These are phyloP conservation scores for Adansonia grandidieri DNA, from an alignment of 441 rosid species.

Conservation along the genomic window DNA sequence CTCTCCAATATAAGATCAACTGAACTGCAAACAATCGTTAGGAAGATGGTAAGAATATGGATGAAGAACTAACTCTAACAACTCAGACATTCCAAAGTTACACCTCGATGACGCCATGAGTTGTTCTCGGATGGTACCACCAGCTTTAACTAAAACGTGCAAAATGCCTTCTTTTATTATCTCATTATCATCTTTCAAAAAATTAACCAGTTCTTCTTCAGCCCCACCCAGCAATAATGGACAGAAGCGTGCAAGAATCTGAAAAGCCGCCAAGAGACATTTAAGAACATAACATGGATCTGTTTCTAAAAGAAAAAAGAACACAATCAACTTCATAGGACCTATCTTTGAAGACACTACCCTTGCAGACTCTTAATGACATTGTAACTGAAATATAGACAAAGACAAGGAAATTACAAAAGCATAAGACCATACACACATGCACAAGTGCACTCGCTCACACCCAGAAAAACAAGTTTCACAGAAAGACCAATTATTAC, in stretches of 20 bases:
- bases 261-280: slow-evolving; percentile 35
- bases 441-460: background rate
- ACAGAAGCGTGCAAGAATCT: slow-evolving; percentile 90
- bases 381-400: background rate
- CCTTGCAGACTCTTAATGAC: background rate
- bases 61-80: slow-evolving; percentile 27
- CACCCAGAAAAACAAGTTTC: slow-evolving; percentile 19
- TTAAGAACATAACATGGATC: slow-evolving; percentile 28
- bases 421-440: slow-evolving; percentile 4
- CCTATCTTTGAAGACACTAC: background rate
- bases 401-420: background rate
- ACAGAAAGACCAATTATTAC: slow-evolving; percentile 50
- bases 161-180: slow-evolving; percentile 86
- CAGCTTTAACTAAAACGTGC: slow-evolving; percentile 94
- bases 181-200: slow-evolving; percentile 90
- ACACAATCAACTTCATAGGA: slow-evolving; percentile 16
- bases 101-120: slow-evolving; percentile 86
- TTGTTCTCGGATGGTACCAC: slow-evolving; percentile 94
- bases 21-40: slow-evolving; percentile 61
- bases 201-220: slow-evolving; percentile 79
- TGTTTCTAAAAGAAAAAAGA: slow-evolving; percentile 9
- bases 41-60: slow-evolving; percentile 34
- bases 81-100: slow-evolving; percentile 26
- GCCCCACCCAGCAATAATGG: slow-evolving; percentile 80
- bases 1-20: slow-evolving; percentile 90